Percentiles rank a stretch among this genome's conserved stretches.
Evolutionary conservation across 2,329 filamentous ascomycete species (phyloP).

Genomic region (Hortaea sp.): DNA sequence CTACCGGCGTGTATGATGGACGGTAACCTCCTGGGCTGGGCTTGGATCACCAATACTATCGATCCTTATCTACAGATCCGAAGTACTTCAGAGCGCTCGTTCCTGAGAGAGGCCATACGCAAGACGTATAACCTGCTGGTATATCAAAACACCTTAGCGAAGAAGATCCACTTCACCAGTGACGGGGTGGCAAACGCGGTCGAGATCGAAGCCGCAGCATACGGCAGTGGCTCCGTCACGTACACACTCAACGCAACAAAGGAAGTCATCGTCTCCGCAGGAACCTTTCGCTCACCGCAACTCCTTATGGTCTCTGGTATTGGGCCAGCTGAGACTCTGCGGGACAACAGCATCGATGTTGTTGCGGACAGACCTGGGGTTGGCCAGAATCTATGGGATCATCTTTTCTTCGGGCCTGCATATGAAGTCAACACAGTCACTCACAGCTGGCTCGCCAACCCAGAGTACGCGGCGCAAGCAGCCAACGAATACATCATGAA

Average conservation of each 20-base stretch:
- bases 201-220: background rate
- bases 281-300: constrained; percentile 34
- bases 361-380: constrained; percentile 19
- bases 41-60: constrained; percentile 10
- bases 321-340: constrained; percentile 21
- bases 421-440: constrained; percentile 1
- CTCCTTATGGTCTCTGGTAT: constrained; percentile 25
- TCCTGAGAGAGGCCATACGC: background rate
- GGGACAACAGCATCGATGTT: constrained; percentile 20
- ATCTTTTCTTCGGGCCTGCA: constrained; percentile 1
- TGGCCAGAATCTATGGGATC: constrained; percentile 17
- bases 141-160: constrained; percentile 1
- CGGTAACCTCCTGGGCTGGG: constrained; percentile 8
- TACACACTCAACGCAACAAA: constrained; percentile 21
- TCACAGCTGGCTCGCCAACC: background rate
- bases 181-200: background rate
- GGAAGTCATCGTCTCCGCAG: constrained; percentile 37
- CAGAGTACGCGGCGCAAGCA: background rate
- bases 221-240: constrained; percentile 8
- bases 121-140: background rate
- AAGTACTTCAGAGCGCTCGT: constrained; percentile 2
- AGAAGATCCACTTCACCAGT: background rate
- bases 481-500: background rate
- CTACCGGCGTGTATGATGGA: constrained; percentile 7
- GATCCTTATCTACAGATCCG: constrained; percentile 3